Percentiles rank a stretch among this genome's conserved stretches.
phyloP scores from a whole-genome alignment of 2,329 filamentous ascomycete species.

The Ascochyta pisi region DNA sequence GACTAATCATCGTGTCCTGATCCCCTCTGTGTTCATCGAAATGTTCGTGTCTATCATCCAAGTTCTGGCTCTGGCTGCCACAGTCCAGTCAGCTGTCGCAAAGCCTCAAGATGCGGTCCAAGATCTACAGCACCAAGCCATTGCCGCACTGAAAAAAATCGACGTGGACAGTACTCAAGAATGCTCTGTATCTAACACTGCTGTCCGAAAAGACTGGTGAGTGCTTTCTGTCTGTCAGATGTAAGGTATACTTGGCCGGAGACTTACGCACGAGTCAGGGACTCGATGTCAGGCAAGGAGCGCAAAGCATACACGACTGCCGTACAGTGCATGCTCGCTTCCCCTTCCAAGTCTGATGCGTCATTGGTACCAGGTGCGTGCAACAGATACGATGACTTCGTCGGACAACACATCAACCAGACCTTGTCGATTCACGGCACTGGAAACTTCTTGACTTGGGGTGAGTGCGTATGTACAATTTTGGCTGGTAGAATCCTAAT shows the following conservation, averaged over 20 bases:
- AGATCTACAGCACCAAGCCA: conserved; percentile 22
- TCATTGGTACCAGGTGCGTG: conserved; percentile 25
- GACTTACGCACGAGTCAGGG: conserved; percentile 1
- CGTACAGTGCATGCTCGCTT: conserved; percentile 28
- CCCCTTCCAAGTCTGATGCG: conserved; percentile 22
- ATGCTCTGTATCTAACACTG: conserved; percentile 19
- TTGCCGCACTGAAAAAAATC: conserved; percentile 16
- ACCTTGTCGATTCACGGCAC: conserved; percentile 27
- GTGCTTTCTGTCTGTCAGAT: not conserved
- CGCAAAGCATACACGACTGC: conserved; percentile 28
- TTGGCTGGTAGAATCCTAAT: not conserved
- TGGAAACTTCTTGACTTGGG: conserved; percentile 40
- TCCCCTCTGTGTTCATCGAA: not conserved
- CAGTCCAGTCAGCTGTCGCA: conserved; percentile 13
- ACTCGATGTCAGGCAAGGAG: conserved; percentile 4
- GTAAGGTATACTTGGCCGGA: not conserved
- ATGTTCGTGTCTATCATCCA: conserved; percentile 2
- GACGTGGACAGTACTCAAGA: conserved; percentile 10
- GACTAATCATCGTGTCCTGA: not conserved
- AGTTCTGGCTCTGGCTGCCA: conserved; percentile 17
- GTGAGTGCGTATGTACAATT: not conserved
- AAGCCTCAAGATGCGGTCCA: conserved; percentile 16
- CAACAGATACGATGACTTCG: conserved; percentile 39
- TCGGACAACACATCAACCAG: conserved; percentile 32
- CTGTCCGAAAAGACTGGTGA: conserved; percentile 26